phyloP scores from a whole-genome alignment of 495 filamentous ascomycete genomes.

The Extremus antarcticus region DNA sequence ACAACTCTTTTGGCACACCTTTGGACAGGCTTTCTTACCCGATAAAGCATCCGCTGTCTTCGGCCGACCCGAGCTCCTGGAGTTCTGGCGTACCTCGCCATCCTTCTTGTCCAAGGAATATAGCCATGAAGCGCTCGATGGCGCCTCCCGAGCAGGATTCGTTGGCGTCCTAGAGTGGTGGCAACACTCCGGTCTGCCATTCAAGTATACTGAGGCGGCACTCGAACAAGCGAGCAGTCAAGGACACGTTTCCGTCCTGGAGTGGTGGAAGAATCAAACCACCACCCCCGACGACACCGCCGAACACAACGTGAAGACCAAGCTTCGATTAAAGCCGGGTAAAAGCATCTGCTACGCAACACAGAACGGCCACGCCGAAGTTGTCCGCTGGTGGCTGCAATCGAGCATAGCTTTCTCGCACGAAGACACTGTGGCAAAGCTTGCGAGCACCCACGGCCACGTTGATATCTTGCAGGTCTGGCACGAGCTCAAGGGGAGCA shows the following conservation, averaged over 20 bases:
- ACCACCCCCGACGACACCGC: slow-evolving; percentile 9
- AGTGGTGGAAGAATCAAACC: slow-evolving; percentile 65
- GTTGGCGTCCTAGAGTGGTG: slow-evolving; percentile 86
- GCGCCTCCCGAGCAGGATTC: slow-evolving; percentile 71
- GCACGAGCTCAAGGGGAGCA: slow-evolving; percentile 65
- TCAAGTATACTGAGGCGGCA: slow-evolving; percentile 75
- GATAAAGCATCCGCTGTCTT: slow-evolving; percentile 79
- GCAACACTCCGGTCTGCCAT: slow-evolving; percentile 64
- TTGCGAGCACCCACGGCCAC: slow-evolving; percentile 77
- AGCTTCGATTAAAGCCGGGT: slow-evolving; percentile 60
- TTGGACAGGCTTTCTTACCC: slow-evolving; percentile 69
- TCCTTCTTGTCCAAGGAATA: slow-evolving; percentile 71
- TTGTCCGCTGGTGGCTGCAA: slow-evolving; percentile 73
- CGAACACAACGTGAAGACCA: slow-evolving; percentile 1
- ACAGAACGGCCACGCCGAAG: slow-evolving; percentile 59
- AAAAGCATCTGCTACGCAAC: slow-evolving; percentile 71
- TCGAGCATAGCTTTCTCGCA: slow-evolving; percentile 64
- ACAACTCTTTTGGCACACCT: slow-evolving; percentile 71
- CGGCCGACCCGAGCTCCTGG: slow-evolving; percentile 70
- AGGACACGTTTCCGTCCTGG: slow-evolving; percentile 70
- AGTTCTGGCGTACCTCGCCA: slow-evolving; percentile 76
- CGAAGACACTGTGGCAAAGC: slow-evolving; percentile 65
- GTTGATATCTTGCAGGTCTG: slow-evolving; percentile 74
- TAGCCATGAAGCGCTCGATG: slow-evolving; percentile 69
- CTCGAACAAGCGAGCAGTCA: slow-evolving; percentile 76